Conservation (phyloP, 306 rosid species). For the Benincasa hispida region DNA sequence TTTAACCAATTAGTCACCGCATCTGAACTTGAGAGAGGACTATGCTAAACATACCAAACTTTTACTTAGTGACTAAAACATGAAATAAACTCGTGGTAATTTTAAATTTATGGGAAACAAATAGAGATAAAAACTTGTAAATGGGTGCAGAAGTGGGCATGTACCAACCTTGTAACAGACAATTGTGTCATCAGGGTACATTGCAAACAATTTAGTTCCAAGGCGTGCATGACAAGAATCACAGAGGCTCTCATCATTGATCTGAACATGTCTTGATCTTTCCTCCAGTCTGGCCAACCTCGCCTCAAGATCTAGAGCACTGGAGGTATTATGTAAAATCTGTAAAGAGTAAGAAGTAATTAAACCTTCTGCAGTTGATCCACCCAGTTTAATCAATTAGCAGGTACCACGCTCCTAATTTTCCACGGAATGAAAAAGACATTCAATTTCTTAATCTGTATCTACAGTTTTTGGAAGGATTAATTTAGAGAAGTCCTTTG, state of each 20-base stretch:
- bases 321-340: conserved; percentile 80
- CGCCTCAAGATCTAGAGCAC: conserved; percentile 83
- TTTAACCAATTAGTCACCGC: not conserved
- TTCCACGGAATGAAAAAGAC: no score
- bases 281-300: conserved; percentile 89
- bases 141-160: conserved; percentile 1
- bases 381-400: not conserved
- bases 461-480: no score
- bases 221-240: conserved; percentile 96
- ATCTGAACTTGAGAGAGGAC: not conserved
- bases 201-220: conserved; percentile 92
- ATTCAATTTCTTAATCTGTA: no score
- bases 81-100: not conserved
- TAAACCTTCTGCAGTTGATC: not conserved
- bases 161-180: conserved; percentile 89
- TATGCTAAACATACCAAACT: not conserved
- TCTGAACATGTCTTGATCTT: conserved; percentile 86
- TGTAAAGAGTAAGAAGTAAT: conserved; percentile 20
- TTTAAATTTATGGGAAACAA: not conserved
- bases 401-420: no score
- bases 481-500: no score
- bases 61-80: not conserved
- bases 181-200: conserved; percentile 92
- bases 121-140: not conserved
- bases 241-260: conserved; percentile 90